Conservation (phyloP, 805 yeast species). For the Sugiyamaella smithiae region DNA sequence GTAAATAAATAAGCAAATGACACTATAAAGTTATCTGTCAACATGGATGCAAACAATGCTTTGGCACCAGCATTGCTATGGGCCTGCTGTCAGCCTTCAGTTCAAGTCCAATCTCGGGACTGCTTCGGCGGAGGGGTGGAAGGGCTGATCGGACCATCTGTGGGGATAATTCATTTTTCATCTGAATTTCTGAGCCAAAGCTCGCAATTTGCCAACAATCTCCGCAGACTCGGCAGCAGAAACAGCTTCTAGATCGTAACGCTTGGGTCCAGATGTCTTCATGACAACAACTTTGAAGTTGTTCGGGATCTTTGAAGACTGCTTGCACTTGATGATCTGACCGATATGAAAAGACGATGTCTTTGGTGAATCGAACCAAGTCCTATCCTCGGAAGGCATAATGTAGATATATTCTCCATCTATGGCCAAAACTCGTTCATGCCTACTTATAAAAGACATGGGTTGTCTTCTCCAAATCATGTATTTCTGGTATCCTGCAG, state of each 20-base stretch:
- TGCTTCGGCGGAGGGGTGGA: conserved; percentile 5
- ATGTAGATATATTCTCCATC: conserved; percentile 94
- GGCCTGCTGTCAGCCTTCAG: too few relatives aligned
- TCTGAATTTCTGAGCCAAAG: conserved; percentile 54
- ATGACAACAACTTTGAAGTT: conserved; percentile 79
- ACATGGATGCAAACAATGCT: too few relatives aligned
- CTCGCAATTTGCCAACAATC: conserved; percentile 67
- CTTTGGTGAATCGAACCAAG: conserved; percentile 70
- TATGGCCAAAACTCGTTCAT: conserved; percentile 78
- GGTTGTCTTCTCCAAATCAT: conserved; percentile 88
- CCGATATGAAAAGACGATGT: conserved; percentile 84
- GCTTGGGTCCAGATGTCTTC: conserved; percentile 66
- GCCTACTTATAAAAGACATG: conserved; percentile 72
- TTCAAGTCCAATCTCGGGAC: too few relatives aligned
- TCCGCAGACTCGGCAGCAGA: conserved; percentile 60
- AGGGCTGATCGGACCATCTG: not conserved
- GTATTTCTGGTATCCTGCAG: conserved; percentile 74
- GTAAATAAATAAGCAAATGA: too few relatives aligned
- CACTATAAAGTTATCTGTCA: too few relatives aligned
- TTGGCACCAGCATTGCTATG: too few relatives aligned
- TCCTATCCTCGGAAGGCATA: conserved; percentile 77
- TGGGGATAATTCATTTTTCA: not conserved
- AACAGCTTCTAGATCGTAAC: conserved; percentile 83
- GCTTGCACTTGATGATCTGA: conserved; percentile 72
- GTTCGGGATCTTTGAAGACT: conserved; percentile 67